These are phyloP conservation scores for Lomentospora prolificans DNA, from an alignment of 2,329 filamentous ascomycete species.

Conservation along the genomic window DNA sequence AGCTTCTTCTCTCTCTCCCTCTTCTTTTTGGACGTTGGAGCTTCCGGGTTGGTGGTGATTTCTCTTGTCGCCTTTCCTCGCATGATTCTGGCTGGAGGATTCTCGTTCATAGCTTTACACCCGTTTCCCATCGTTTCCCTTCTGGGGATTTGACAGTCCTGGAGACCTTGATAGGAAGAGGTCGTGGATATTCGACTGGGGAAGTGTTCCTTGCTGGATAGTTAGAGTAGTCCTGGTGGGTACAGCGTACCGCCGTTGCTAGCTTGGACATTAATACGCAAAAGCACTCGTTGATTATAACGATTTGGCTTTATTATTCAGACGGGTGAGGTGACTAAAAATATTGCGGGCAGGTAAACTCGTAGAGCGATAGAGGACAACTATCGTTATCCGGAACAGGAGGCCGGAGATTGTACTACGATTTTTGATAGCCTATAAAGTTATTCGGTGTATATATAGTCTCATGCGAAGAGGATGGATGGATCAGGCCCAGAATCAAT, in stretches of 20 bases:
- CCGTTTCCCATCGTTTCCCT: slow-evolving; percentile 25
- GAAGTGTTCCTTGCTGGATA: background rate
- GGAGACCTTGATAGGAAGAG: background rate
- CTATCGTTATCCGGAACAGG: too few species aligned
- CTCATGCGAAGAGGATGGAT: too few species aligned
- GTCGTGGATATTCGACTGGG: background rate
- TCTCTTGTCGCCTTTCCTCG: background rate
- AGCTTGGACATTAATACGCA: background rate
- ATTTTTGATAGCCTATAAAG: too few species aligned
- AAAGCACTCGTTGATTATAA: background rate
- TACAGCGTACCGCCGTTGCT: too few species aligned
- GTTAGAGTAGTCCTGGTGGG: too few species aligned
- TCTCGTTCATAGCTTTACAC: slow-evolving; percentile 2
- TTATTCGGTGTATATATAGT: too few species aligned
- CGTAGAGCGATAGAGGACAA: too few species aligned
- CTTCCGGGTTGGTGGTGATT: too few species aligned
- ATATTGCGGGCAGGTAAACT: too few species aligned
- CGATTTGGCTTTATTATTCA: slow-evolving; percentile 1
- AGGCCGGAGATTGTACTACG: too few species aligned
- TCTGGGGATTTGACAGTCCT: background rate
- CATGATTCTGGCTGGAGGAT: background rate
- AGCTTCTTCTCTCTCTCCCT: slow-evolving; percentile 10
- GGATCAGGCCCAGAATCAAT: too few species aligned
- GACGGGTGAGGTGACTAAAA: background rate
- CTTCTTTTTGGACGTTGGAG: too few species aligned